phyloP scores from a whole-genome alignment of 1,284 basidiomycete species.

The Testicularia cyperi region DNA sequence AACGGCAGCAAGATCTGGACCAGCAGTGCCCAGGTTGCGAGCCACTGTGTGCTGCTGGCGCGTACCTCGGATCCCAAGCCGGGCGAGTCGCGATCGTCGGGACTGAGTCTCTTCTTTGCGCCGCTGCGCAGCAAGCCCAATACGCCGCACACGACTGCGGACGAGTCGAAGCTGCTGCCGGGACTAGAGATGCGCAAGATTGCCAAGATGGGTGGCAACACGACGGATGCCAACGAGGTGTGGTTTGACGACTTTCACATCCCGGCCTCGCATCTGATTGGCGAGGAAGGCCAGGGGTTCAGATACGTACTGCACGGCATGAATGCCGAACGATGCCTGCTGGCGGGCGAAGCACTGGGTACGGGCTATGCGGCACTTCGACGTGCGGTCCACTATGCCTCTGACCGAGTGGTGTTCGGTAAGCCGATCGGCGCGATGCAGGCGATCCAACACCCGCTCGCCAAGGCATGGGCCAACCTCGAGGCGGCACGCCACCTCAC shows the following conservation, averaged over 20 bases:
- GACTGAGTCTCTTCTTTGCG: constrained; percentile 42
- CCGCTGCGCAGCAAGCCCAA: constrained; percentile 26
- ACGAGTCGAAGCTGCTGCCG: constrained; percentile 8
- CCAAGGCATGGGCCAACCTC: constrained; percentile 53
- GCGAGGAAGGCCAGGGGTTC: constrained; percentile 61
- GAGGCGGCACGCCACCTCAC: constrained; percentile 57
- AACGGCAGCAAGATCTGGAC: constrained; percentile 59
- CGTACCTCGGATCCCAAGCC: constrained; percentile 52
- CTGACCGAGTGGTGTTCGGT: constrained; percentile 53
- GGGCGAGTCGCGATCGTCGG: constrained; percentile 49
- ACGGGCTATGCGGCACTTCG: constrained; percentile 44
- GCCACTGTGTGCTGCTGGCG: constrained; percentile 58
- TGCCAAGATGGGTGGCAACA: constrained; percentile 61
- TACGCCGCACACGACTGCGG: constrained; percentile 10
- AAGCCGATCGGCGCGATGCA: constrained; percentile 57
- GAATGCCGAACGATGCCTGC: constrained; percentile 62
- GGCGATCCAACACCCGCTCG: constrained; percentile 58
- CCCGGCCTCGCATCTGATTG: constrained; percentile 54
- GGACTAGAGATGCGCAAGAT: constrained; percentile 57
- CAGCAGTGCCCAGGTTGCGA: constrained; percentile 55
- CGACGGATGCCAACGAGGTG: constrained; percentile 60
- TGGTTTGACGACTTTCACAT: constrained; percentile 60
- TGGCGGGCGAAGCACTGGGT: constrained; percentile 62
- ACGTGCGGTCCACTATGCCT: constrained; percentile 45
- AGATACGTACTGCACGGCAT: constrained; percentile 52